Conservation (phyloP, 2,329 filamentous ascomycete species). For the Cercospora citrullina region DNA sequence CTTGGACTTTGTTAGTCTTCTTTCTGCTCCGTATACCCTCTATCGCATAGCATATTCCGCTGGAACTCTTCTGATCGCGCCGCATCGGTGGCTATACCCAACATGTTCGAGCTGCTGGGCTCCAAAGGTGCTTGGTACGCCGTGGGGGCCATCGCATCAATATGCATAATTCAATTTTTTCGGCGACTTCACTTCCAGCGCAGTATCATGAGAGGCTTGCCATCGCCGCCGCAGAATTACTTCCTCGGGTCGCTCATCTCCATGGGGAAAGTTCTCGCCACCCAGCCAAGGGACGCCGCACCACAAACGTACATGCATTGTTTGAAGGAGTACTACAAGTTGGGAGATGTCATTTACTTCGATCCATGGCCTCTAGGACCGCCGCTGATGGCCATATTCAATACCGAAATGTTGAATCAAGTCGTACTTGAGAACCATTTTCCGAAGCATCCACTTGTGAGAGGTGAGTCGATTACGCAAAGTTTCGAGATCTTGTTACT, state of each 20-base stretch:
- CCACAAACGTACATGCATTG: constrained; percentile 40
- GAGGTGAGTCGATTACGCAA: not conserved
- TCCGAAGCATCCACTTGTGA: constrained; percentile 39
- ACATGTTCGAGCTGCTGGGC: constrained; percentile 24
- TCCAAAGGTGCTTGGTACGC: constrained; percentile 28
- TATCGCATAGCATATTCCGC: not conserved
- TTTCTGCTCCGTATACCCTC: not conserved
- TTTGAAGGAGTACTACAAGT: constrained; percentile 41
- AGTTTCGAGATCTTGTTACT: not conserved
- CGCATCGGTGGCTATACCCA: not conserved
- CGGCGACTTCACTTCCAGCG: constrained; percentile 31
- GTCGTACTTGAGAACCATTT: constrained; percentile 39
- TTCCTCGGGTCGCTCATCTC: constrained; percentile 45
- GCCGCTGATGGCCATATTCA: constrained; percentile 40
- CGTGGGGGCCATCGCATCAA: constrained; percentile 27
- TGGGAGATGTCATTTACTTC: constrained; percentile 46
- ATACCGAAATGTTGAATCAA: constrained; percentile 43
- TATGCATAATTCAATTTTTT: constrained; percentile 32
- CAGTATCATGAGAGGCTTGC: constrained; percentile 33
- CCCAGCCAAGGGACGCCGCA: constrained; percentile 40
- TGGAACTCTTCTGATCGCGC: not conserved
- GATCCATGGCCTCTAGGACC: constrained; percentile 48
- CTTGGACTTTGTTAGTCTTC: not conserved
- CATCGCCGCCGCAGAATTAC: constrained; percentile 45
- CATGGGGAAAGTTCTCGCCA: constrained; percentile 40